Evolutionary conservation across 1,284 basidiomycete species (phyloP).

Genomic region (Coniferiporia weirii): DNA sequence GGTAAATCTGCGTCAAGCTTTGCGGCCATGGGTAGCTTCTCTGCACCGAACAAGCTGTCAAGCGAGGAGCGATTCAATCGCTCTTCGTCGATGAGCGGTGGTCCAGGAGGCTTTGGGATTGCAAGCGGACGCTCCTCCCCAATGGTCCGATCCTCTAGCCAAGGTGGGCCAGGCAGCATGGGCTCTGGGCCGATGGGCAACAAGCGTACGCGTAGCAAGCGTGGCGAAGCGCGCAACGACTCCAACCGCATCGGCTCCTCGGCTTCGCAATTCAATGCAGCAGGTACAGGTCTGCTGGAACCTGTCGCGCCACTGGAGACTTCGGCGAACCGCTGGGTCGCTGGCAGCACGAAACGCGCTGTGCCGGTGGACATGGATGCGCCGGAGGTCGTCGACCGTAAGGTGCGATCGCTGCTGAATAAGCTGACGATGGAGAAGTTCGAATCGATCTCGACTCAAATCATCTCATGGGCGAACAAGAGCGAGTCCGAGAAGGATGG

Average conservation of each 20-base stretch:
- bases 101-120: conserved; percentile 41
- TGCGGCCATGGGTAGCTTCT: conserved; percentile 70
- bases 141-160: conserved; percentile 74
- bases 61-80: conserved; percentile 72
- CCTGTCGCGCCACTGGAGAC: conserved; percentile 72
- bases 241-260: conserved; percentile 26
- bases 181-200: conserved; percentile 37
- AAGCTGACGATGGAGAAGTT: conserved; percentile 97
- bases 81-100: conserved; percentile 41
- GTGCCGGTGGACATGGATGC: conserved; percentile 24
- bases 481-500: conserved; percentile 90
- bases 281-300: conserved; percentile 34
- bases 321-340: conserved; percentile 82
- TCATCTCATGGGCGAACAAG: conserved; percentile 92
- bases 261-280: conserved; percentile 19
- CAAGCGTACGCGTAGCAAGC: conserved; percentile 66
- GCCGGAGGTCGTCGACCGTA: conserved; percentile 83
- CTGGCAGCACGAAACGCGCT: conserved; percentile 36
- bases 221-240: conserved; percentile 57
- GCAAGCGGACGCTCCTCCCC: conserved; percentile 39
- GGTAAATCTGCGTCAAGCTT: conserved; percentile 22
- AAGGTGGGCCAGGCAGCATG: conserved; percentile 47
- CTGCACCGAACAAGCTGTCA: conserved; percentile 51
- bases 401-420: conserved; percentile 91
- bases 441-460: conserved; percentile 90